These are phyloP conservation scores for Fusarium falciforme DNA, from an alignment of 2,329 filamentous ascomycete genomes.

Conservation along the genomic window DNA sequence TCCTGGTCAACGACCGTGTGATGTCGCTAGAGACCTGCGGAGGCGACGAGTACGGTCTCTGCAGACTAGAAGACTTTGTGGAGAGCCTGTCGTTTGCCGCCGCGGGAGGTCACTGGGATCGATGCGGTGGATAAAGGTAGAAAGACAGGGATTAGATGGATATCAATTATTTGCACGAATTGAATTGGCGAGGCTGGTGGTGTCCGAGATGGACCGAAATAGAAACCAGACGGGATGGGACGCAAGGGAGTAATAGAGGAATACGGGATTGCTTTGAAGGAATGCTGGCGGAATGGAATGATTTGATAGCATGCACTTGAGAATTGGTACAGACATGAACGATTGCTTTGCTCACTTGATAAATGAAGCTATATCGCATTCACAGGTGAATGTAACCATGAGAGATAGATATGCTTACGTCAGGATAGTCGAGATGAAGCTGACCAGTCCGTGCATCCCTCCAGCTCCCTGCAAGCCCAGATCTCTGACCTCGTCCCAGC, in stretches of 20 bases:
- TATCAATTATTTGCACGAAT: constrained; percentile 23
- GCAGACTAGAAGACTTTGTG: constrained; percentile 76
- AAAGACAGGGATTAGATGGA: constrained; percentile 12
- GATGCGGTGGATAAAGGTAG: constrained; percentile 18
- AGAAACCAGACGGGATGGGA: constrained; percentile 1
- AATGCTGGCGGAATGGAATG: background rate
- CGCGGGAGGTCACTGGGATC: constrained; percentile 77
- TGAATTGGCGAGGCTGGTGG: background rate
- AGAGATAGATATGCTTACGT: background rate
- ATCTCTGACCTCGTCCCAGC: background rate
- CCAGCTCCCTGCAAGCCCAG: background rate
- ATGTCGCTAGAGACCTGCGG: constrained; percentile 77
- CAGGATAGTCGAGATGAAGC: background rate
- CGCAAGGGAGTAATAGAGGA: constrained; percentile 15
- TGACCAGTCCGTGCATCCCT: background rate
- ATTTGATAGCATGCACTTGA: background rate
- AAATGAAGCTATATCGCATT: background rate
- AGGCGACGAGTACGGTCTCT: constrained; percentile 77
- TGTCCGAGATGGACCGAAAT: constrained; percentile 22
- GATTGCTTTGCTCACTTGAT: background rate
- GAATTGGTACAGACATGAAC: background rate
- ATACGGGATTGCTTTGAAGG: constrained; percentile 12
- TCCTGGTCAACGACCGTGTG: constrained; percentile 87
- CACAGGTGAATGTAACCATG: background rate
- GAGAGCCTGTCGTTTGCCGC: constrained; percentile 80